Evolutionary conservation across 768 basidiomycete species (phyloP).

Genomic region (Tubosaeta sp.): DNA sequence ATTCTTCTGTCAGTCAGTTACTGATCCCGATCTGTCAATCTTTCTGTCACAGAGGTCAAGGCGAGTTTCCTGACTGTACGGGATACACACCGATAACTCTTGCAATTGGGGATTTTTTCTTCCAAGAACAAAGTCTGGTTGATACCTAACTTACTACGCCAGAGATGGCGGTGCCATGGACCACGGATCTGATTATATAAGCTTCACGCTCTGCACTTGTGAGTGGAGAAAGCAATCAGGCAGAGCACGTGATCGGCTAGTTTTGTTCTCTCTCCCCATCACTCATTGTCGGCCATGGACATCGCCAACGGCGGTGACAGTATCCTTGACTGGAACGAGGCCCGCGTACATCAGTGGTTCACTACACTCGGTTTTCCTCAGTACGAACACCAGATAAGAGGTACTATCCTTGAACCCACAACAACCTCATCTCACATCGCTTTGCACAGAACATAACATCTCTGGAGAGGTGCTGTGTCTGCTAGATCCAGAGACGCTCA

Average conservation of each 20-base stretch:
- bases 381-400: constrained; percentile 79
- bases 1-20: no score
- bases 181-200: no score
- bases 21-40: no score
- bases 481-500: constrained; percentile 79
- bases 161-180: no score
- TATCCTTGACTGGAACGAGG: constrained; percentile 66
- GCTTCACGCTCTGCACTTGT: no score
- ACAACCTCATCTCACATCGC: constrained; percentile 3
- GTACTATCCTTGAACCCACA: constrained; percentile 32
- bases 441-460: constrained; percentile 74
- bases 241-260: constrained; percentile 17
- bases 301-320: constrained; percentile 27
- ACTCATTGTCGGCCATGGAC: constrained; percentile 22
- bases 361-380: constrained; percentile 75
- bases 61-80: no score
- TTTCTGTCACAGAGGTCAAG: no score
- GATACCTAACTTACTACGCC: no score
- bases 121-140: no score
- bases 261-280: constrained; percentile 6
- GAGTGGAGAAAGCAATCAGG: no score
- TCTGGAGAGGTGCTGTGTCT: constrained; percentile 85
- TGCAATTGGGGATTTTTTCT: no score
- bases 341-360: constrained; percentile 78
- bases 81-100: no score